phyloP scores from a whole-genome alignment of 345 rosid genomes.

The Anastatica hierochuntica region DNA sequence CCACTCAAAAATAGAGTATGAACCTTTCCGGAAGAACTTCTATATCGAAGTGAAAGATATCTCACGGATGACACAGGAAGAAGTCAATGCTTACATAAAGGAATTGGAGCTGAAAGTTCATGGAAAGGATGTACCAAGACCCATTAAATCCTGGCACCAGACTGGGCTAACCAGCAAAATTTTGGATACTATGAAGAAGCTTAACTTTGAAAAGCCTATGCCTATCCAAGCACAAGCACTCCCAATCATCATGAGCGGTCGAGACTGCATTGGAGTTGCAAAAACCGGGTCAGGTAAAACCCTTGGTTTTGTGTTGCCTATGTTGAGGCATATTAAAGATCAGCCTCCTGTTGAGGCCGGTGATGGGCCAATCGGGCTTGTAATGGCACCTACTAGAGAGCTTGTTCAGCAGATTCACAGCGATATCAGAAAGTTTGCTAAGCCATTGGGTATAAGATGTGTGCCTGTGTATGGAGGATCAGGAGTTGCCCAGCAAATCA shows the following conservation, averaged over 20 bases:
- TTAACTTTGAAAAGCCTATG: conserved; percentile 85
- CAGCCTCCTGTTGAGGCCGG: conserved; percentile 93
- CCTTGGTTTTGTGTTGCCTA: conserved; percentile 91
- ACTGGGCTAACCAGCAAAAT: conserved; percentile 80
- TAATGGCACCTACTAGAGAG: conserved; percentile 99
- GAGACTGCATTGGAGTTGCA: conserved; percentile 96
- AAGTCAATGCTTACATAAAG: conserved; percentile 72
- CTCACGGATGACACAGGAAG: conserved; percentile 67
- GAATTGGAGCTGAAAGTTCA: conserved; percentile 82
- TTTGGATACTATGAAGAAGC: conserved; percentile 82
- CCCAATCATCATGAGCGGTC: conserved; percentile 89
- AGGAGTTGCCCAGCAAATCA: conserved; percentile 97
- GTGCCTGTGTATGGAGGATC: conserved; percentile 96
- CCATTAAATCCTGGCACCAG: conserved; percentile 90
- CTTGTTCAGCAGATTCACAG: conserved; percentile 97
- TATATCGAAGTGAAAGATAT: conserved; percentile 89
- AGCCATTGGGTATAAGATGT: conserved; percentile 64
- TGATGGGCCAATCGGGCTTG: conserved; percentile 90
- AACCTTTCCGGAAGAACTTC: conserved; percentile 72
- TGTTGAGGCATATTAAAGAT: conserved; percentile 98
- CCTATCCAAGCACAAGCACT: conserved; percentile 95
- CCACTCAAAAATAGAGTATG: conserved; percentile 82
- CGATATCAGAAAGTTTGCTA: conserved; percentile 76
- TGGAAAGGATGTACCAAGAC: conserved; percentile 93
- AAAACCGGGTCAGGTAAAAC: conserved; percentile 98